Conservation (phyloP, 805 yeast species). For the Candida rishiriensis region DNA sequence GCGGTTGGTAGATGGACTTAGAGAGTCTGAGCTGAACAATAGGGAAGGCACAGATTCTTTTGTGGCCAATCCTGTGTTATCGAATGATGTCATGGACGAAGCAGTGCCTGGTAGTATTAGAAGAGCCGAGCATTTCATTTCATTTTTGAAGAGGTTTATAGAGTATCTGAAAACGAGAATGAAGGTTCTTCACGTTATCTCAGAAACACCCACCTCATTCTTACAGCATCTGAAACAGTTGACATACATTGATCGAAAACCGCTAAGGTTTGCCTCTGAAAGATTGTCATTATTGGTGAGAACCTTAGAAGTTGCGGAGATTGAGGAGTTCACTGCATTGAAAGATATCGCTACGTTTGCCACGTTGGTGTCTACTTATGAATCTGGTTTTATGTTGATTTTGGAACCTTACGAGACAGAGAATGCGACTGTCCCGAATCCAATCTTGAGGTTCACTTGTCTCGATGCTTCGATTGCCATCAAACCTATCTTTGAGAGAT, state of each 20-base stretch:
- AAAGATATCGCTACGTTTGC: conserved; percentile 98
- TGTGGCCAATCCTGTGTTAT: conserved; percentile 83
- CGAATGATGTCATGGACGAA: conserved; percentile 80
- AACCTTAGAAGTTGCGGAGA: conserved; percentile 79
- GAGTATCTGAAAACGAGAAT: conserved; percentile 94
- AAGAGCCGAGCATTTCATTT: conserved; percentile 94
- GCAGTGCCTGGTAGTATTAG: conserved; percentile 97
- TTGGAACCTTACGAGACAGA: conserved; percentile 95
- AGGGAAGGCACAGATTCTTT: conserved; percentile 56
- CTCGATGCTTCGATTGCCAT: conserved; percentile 97
- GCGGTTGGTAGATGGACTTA: conserved; percentile 81
- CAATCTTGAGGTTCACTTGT: conserved; percentile 88
- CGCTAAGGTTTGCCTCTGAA: conserved; percentile 87
- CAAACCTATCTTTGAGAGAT: conserved; percentile 92
- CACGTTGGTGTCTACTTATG: conserved; percentile 91
- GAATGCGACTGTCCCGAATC: conserved; percentile 93
- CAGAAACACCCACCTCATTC: conserved; percentile 95
- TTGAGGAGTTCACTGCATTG: conserved; percentile 88
- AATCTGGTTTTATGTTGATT: conserved; percentile 84
- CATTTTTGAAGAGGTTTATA: conserved; percentile 86
- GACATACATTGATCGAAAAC: conserved; percentile 90
- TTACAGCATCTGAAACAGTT: conserved; percentile 88
- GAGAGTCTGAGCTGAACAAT: conserved; percentile 66
- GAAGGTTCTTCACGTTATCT: conserved; percentile 95
- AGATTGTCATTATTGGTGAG: conserved; percentile 82